Percentiles rank a stretch among this genome's conserved stretches.
These are phyloP conservation scores for Myrica gale DNA, from an alignment of 306 rosid species.

Conservation along the genomic window DNA sequence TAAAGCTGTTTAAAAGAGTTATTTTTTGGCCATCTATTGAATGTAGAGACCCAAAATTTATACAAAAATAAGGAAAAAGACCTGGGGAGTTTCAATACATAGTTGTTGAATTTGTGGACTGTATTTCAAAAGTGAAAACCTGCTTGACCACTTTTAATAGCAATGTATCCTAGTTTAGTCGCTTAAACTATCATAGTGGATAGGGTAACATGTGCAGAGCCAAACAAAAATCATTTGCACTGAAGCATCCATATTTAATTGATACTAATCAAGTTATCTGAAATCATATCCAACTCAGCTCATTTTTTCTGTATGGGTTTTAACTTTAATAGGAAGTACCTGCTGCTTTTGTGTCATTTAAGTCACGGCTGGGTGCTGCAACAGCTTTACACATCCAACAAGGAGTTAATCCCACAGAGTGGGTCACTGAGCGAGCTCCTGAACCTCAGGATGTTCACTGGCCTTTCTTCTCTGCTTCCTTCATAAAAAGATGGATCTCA, in stretches of 20 bases:
- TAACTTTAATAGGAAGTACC: constrained; percentile 57
- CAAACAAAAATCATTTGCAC: background rate
- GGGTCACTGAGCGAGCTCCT: constrained; percentile 81
- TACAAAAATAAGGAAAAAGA: background rate
- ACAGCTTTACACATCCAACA: constrained; percentile 64
- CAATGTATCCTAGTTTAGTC: background rate
- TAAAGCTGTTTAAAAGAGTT: background rate
- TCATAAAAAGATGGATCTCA: constrained; percentile 64
- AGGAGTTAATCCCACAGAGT: constrained; percentile 71
- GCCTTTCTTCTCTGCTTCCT: constrained; percentile 71
- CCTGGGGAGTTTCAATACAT: background rate
- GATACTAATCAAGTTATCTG: constrained; percentile 20
- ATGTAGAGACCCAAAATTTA: background rate
- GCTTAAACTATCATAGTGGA: background rate
- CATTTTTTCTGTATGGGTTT: constrained; percentile 18
- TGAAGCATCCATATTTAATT: background rate
- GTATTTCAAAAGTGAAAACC: background rate
- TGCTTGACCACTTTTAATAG: background rate
- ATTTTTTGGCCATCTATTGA: background rate
- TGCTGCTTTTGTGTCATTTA: constrained; percentile 88
- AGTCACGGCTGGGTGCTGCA: constrained; percentile 80
- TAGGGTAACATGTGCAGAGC: background rate
- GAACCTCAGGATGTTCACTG: constrained; percentile 82
- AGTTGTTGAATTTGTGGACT: background rate
- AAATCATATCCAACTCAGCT: constrained; percentile 20